Conservation (phyloP, 2,329 filamentous ascomycete genomes). For the Simplicillium aogashimaense region DNA sequence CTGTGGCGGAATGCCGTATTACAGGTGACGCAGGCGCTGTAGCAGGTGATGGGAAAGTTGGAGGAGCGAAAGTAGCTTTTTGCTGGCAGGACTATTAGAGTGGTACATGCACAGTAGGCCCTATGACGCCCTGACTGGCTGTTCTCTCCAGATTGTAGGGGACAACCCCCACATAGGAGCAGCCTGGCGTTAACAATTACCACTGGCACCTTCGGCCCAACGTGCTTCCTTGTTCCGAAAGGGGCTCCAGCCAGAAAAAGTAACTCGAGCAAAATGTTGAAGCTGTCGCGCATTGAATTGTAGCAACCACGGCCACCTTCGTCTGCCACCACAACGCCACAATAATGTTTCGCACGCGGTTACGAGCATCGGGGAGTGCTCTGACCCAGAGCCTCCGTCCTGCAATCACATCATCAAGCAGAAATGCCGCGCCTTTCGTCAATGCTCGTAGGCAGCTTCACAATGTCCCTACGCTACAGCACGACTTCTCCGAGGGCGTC, state of each 20-base stretch:
- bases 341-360: slow-evolving; percentile 41
- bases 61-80: too few species aligned
- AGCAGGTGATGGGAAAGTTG: too few species aligned
- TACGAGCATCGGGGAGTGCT: slow-evolving; percentile 38
- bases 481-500: slow-evolving; percentile 43
- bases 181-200: too few species aligned
- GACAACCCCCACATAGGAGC: too few species aligned
- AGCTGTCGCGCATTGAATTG: neutral
- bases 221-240: neutral
- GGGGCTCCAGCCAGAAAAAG: neutral
- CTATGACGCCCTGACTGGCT: too few species aligned
- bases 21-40: too few species aligned
- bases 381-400: slow-evolving; percentile 23
- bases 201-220: neutral
- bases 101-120: too few species aligned
- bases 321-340: slow-evolving; percentile 4
- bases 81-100: too few species aligned
- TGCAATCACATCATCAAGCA: slow-evolving; percentile 25
- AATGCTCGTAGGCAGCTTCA: slow-evolving; percentile 33
- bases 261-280: too few species aligned
- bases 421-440: slow-evolving; percentile 16
- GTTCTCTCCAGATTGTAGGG: too few species aligned
- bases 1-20: too few species aligned
- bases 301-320: neutral
- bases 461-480: slow-evolving; percentile 32